Base-by-base conservation (phyloP, 208 protist species). In the Crithidia sp. region DNA sequence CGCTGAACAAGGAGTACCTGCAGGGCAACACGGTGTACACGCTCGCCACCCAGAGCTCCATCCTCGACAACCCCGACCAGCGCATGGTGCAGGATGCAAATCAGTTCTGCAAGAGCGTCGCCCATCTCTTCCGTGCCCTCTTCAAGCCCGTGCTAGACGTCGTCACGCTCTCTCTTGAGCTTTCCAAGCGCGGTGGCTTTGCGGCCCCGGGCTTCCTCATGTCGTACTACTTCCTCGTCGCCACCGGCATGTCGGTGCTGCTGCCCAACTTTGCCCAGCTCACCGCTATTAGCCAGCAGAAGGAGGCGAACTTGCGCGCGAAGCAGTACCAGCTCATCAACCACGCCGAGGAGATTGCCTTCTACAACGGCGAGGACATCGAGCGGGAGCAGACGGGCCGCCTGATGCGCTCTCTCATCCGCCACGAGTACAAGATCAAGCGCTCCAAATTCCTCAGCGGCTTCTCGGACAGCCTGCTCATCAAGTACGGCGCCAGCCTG, bases 291-390 rank as follows among this genome's bases (percentile, higher is more conserved):
- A 90, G 85, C 54, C 90, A 95, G 53, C 83, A 90, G 71, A 89
- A 91, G 54, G 92, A 97, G 70, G 91, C 78, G 9, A 89, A 96
- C 64, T 67, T 97, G 39, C 81, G 92, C 14, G 82, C 86, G 45
- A 84, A 85, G 44, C 93, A 98, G 65, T 88, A 84, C 54, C 88
- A 95, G 65, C 70, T 98, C 10, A 75, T 92, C 43, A 81, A 83
- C 44, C 93, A 98, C 71, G 91, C 93, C 0, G 92, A 98, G 80
- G 90, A 96, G 81, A 86, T 98, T 50, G 91, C 95, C 10, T 98
- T 98, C 67, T 97, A 96, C 62, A 84, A 89, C 45, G 95, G 95
- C 44, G 93, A 91, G 54, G 82, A 88, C 28, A 60, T 91, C n/a
- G 95, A 98, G 76, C 67, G 84, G 4, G 76, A 86, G 68, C 89